phyloP scores from a whole-genome alignment of 1,284 basidiomycete genomes.

The Apiotrichum sp. region DNA sequence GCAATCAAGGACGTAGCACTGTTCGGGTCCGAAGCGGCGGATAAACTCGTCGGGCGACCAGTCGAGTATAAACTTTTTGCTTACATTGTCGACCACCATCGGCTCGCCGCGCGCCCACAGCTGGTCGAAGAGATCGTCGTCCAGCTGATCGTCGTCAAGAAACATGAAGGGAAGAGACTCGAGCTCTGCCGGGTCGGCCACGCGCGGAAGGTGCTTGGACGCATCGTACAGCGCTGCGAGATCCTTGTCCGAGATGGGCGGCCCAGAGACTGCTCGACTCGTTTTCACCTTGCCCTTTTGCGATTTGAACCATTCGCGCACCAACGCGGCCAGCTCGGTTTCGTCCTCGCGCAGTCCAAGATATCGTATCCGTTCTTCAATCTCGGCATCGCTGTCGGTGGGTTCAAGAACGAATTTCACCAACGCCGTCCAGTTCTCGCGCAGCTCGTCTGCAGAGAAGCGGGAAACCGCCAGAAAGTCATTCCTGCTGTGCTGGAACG shows the following conservation, averaged over 20 bases:
- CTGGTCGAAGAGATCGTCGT: conserved; percentile 58
- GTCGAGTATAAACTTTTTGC: conserved; percentile 56
- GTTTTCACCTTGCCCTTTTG: background rate
- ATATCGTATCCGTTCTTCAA: conserved; percentile 21
- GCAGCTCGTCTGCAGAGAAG: conserved; percentile 62
- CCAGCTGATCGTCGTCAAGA: conserved; percentile 55
- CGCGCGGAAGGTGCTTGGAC: conserved; percentile 2
- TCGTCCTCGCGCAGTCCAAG: conserved; percentile 24
- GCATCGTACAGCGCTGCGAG: conserved; percentile 20
- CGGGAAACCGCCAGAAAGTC: conserved; percentile 75
- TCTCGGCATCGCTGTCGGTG: conserved; percentile 7
- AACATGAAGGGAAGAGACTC: conserved; percentile 34
- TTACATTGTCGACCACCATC: conserved; percentile 63
- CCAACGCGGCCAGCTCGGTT: conserved; percentile 9
- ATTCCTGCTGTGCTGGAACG: conserved; percentile 15
- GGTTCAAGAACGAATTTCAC: conserved; percentile 29
- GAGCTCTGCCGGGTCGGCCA: conserved; percentile 36
- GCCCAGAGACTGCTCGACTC: background rate
- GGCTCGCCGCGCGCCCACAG: conserved; percentile 70
- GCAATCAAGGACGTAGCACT: conserved; percentile 70
- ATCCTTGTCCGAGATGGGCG: background rate
- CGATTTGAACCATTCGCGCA: conserved; percentile 6
- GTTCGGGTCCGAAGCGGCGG: conserved; percentile 59
- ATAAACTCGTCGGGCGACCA: conserved; percentile 83
- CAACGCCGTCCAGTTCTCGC: conserved; percentile 45